Evolutionary conservation across 2,329 filamentous ascomycete genomes (phyloP), one percentile per base, ranked within the genome.

Genomic region (Penicillium fuscoglaucum): DNA sequence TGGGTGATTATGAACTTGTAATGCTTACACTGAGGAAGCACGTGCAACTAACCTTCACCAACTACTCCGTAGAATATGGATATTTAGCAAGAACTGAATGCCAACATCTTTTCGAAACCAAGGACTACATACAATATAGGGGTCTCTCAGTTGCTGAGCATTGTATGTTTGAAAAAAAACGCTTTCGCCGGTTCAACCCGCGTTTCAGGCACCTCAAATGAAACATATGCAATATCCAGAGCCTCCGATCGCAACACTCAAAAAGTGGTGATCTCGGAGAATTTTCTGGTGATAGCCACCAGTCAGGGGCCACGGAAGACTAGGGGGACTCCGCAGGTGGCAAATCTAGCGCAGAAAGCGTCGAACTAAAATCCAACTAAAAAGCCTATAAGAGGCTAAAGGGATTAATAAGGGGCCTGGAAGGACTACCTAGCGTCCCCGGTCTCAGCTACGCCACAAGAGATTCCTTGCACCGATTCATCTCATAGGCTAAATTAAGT

Each of bases 361-460:
- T 39, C 40, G 15, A 24, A n/a, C 41, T 47, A 31, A 45, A 52
- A 6, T 3, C 12, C 24, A 15, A 45, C 41, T 28, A 46, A 51
- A 26, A 53, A 51, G 28, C 40, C 24, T 10, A 35, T 52, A 44
- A 40, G 57, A 49, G 13, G 46, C 21, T 48, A 47, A 47, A 31
- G 12, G 29, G 28, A 5, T 17, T 33, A 33, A 17, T 13, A 17
- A 21, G 7, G 45, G 5, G 24, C 15, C 19, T 13, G 26, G 53
- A 45, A 45, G 54, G 40, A 45, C 26, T 24, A 46, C 39, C 33
- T 45, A 60, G 52, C 17, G 54, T 53, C 29, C 51, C 48, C 24
- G 44, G 37, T 56, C 57, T 64, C 63, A 65, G 63, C 63, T 50
- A 57, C 60, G 63, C 63, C 63, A 62, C 60, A 40, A 40, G 50